Evolutionary conservation across 179 eudicot species (phyloP), one percentile per base, ranked within the genome.

Genomic region (Amaranthus tricolor): DNA sequence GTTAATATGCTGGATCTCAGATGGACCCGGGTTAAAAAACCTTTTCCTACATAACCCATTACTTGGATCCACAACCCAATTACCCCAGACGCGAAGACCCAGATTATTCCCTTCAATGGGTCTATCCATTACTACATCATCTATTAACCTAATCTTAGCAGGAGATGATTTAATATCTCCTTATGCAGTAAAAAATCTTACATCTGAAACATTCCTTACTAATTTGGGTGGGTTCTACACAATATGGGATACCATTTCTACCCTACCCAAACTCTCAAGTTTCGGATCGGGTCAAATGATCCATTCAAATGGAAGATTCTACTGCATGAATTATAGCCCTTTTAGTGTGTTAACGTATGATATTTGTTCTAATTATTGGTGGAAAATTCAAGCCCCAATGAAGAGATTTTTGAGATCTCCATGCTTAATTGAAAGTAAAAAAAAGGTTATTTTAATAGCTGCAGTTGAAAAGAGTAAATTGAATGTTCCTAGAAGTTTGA

Each of bases 81-180:
- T 94, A 6, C 97, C 98, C 0, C 80, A 88, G 7, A 88, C 96
- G 0, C 68, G 81, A 5, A 69, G 88, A 47, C 89, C 97, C 1
- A 66, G 98, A 13, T 86, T 94, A 0, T 92, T 81, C 63, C 98
- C 98, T 20, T 86, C 96, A 0, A 58, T 90, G 0, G 98, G 97
- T 0, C 14, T 94, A 13, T 76, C 80, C 13, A 70, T 92, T 12
- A 85, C 94, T 0, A 54, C 76, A 62, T 65, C 89, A 0, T 85
- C 92, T 6, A 81, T 92, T 0, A 91, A 89, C 80, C 53, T 94
- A 0, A 82, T 84, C 20, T 78, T 94, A 3, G 96, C 94, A 0
- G 98, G 98, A 15, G 98, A 94, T 20, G 98, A 94, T 78, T 49
- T 92, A 68, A 85, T 94, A 73, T 94, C 98, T 19, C 98, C 94